phyloP scores from a whole-genome alignment of 2,329 filamentous ascomycete species.

The Parascedosporium putredinis region DNA sequence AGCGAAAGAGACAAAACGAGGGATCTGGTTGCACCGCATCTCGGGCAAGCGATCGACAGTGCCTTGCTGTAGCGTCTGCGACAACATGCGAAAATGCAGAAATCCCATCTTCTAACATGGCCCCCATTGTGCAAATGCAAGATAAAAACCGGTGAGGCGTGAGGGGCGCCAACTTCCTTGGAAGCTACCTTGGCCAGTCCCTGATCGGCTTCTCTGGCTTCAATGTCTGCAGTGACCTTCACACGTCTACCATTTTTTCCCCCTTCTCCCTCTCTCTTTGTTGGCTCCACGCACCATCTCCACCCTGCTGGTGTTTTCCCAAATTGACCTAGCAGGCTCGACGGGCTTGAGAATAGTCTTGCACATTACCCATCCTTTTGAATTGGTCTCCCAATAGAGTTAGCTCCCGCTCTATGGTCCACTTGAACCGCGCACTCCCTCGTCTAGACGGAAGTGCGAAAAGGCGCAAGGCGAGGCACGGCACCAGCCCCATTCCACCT shows the following conservation, averaged over 20 bases:
- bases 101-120: background rate
- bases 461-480: too few relatives aligned
- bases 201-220: background rate
- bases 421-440: too few relatives aligned
- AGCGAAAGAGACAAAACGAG: background rate
- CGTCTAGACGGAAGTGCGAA: too few relatives aligned
- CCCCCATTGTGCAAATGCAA: background rate
- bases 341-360: too few relatives aligned
- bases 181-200: background rate
- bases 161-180: background rate
- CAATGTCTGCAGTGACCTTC: too few relatives aligned
- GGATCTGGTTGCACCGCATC: background rate
- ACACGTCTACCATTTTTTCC: background rate
- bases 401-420: too few relatives aligned
- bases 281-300: too few relatives aligned
- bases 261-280: background rate
- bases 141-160: background rate
- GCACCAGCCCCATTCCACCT: too few relatives aligned
- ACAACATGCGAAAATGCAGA: background rate
- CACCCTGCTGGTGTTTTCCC: too few relatives aligned
- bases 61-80: conserved; percentile 1
- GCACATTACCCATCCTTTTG: too few relatives aligned
- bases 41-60: background rate
- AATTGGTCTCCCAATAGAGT: too few relatives aligned
- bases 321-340: too few relatives aligned